Evolutionary conservation across 2,329 filamentous ascomycete species (phyloP), one percentile per base, ranked within the genome.

Genomic region (Pseudogymnoascus sp.): DNA sequence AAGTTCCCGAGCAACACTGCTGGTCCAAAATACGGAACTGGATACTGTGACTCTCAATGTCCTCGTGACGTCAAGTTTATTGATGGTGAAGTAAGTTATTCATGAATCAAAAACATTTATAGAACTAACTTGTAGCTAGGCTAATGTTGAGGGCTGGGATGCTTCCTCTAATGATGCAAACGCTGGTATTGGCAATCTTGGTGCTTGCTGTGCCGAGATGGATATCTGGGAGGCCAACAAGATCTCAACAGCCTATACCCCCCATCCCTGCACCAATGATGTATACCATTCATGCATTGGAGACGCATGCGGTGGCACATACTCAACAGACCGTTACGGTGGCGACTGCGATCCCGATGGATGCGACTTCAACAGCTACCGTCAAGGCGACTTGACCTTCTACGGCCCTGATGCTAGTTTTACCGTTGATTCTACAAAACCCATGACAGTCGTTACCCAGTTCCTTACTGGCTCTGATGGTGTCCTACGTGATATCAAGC

Each of bases 171-270:
- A 73, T 62, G 79, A 83, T 69, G 66, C 72, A 63, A 83, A 82
- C 70, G 76, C 79, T 19, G 82, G 82, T 61, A 69, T 72, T 22
- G 81, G 81, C 31, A 73, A 74, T 53, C 75, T 79, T 59, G 85
- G 85, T 66, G 77, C 84, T 40, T 87, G 85, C 79, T 88, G 85
- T 72, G 74, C 80, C 38, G 85, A 88, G 74, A 84, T 88, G 80
- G 85, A 88, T 63, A 78, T 84, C 71, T 85, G 82, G 82, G 83
- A 85, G 72, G 82, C 82, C 63, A 85, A 85, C 76, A 78, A 75
- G 65, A 78, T 83, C 69, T 79, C 82, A 16, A 78, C 76, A 16
- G 83, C 82, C 35, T 77, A 78, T 66, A 85, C 83, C 7, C 81
- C 82, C 26, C 82, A 85, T 71, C 76, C 79, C 43, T 85, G 83